These are phyloP conservation scores for Apiotrichum mycotoxinovorans DNA, from an alignment of 1,284 basidiomycete species.

Conservation along the genomic window DNA sequence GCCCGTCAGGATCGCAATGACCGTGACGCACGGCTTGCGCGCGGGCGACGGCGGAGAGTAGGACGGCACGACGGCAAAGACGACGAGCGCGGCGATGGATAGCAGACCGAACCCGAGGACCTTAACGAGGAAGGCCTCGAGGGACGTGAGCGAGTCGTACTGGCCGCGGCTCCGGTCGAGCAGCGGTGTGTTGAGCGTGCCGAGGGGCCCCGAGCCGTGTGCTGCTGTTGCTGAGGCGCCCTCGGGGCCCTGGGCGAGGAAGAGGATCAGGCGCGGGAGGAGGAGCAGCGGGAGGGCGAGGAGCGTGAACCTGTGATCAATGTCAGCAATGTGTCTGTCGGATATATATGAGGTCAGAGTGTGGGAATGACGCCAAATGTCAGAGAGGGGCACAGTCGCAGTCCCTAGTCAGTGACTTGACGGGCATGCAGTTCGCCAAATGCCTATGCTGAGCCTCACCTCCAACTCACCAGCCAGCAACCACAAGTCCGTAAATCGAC, in stretches of 20 bases:
- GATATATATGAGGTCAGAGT: not conserved
- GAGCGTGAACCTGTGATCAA: slow-evolving; percentile 40
- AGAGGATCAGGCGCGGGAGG: slow-evolving; percentile 47
- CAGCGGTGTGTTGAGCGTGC: slow-evolving; percentile 2
- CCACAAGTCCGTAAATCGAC: slow-evolving; percentile 32
- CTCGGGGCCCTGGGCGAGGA: slow-evolving; percentile 39
- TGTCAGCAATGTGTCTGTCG: not conserved
- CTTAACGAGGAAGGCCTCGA: slow-evolving; percentile 41
- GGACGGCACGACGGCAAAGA: slow-evolving; percentile 39
- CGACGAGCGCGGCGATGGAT: slow-evolving; percentile 31
- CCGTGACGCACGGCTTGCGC: slow-evolving; percentile 31
- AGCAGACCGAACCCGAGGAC: slow-evolving; percentile 40
- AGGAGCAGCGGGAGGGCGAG: slow-evolving; percentile 43
- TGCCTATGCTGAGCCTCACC: not conserved
- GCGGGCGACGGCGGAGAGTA: slow-evolving; percentile 31
- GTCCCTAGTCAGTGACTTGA: not conserved
- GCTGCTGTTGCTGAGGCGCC: slow-evolving; percentile 11
- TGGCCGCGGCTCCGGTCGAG: slow-evolving; percentile 26
- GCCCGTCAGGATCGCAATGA: slow-evolving; percentile 35
- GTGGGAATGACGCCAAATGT: not conserved
- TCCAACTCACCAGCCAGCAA: slow-evolving; percentile 37
- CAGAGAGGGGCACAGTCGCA: not conserved
- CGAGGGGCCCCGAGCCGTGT: slow-evolving; percentile 1
- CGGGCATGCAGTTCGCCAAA: too few relatives aligned
- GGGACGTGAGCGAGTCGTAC: slow-evolving; percentile 42